Conservation (phyloP, 176 grass and related monocot genomes). For the Puya raimondii region DNA sequence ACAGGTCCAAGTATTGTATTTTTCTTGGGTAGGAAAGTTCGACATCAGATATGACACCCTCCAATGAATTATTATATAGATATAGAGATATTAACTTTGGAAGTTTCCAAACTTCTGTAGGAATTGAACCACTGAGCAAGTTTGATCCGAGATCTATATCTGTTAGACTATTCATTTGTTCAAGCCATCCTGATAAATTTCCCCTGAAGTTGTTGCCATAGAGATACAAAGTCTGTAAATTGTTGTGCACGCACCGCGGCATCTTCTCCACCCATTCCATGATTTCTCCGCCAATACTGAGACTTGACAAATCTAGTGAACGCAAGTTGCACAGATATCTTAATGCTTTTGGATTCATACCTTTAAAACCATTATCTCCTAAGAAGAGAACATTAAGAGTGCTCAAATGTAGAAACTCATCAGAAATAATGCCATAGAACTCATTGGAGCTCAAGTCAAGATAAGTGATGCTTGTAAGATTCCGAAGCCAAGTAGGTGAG, state of each 20-base stretch:
- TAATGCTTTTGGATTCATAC: constrained; percentile 8
- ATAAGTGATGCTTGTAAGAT: background rate
- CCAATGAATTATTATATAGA: background rate
- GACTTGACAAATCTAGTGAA: rapidly evolving
- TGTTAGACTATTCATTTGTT: background rate
- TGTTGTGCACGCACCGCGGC: background rate
- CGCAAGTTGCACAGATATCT: constrained; percentile 10
- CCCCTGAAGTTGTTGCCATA: background rate
- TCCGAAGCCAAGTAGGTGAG: constrained; percentile 16
- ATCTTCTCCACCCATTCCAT: background rate
- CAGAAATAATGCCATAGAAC: constrained; percentile 8
- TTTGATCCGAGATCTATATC: background rate
- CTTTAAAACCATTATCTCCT: background rate
- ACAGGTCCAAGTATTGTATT: background rate
- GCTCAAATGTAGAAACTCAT: background rate
- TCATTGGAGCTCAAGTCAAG: background rate
- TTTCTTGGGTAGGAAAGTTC: background rate
- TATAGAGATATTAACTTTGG: background rate
- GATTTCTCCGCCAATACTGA: background rate
- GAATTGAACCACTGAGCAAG: background rate
- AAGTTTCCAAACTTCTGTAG: background rate
- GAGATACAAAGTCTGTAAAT: background rate
- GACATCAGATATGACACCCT: background rate
- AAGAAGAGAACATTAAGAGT: constrained; percentile 12
- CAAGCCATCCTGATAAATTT: background rate